A percentile compares a stretch with the other conserved stretches of the same genome.
Evolutionary conservation across 176 grass and related monocot species (phyloP).

Genomic region (Guadua angustifolia): DNA sequence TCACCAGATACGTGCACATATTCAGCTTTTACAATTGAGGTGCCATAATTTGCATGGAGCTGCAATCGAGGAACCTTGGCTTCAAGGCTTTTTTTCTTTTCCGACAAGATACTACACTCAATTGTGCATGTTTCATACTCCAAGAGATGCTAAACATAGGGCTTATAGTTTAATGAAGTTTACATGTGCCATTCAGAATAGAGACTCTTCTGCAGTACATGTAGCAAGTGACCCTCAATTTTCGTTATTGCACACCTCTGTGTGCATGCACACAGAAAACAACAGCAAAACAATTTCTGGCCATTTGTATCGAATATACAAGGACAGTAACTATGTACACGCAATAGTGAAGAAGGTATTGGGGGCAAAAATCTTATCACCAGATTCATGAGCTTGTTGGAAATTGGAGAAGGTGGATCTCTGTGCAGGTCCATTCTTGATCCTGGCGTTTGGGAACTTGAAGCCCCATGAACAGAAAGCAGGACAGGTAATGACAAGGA

Average conservation of each 20-base stretch:
- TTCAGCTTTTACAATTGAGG: constrained; percentile 21
- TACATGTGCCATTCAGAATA: constrained; percentile 3
- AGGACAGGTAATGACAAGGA: not conserved
- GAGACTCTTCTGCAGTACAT: constrained; percentile 24
- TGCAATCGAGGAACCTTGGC: constrained; percentile 34
- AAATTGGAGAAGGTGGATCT: constrained; percentile 46
- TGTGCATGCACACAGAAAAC: constrained; percentile 41
- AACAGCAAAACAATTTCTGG: not conserved
- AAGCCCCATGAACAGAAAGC: constrained; percentile 49
- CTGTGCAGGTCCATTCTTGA: constrained; percentile 47
- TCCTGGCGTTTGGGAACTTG: constrained; percentile 61
- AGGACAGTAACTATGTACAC: constrained; percentile 6
- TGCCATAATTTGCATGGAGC: constrained; percentile 36
- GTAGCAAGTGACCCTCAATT: not conserved
- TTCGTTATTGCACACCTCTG: not conserved
- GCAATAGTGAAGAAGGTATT: constrained; percentile 1
- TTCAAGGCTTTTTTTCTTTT: constrained; percentile 30
- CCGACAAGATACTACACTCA: constrained; percentile 1
- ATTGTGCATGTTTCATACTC: constrained; percentile 23
- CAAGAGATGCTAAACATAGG: constrained; percentile 52
- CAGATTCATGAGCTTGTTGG: constrained; percentile 44
- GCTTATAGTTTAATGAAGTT: constrained; percentile 25
- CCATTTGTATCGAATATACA: constrained; percentile 29
- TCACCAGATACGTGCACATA: constrained; percentile 18
- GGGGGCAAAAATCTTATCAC: constrained; percentile 44